Evolutionary conservation across 805 yeast species (phyloP), one percentile per base, ranked within the genome.

Genomic region (Saccharomyces paradoxus): DNA sequence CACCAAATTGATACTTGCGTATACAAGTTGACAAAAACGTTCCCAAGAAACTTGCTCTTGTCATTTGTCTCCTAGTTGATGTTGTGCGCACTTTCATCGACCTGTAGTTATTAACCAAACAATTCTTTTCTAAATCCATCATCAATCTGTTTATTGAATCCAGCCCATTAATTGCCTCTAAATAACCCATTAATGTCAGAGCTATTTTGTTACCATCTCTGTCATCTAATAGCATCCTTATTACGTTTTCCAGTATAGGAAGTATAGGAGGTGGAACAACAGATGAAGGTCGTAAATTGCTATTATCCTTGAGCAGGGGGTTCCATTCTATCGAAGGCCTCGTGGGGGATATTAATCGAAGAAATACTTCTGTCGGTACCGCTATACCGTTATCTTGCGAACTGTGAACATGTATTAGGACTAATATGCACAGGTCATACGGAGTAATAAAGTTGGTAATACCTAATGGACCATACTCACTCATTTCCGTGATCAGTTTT

Each of bases 391-490:
- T 53, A n/a, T 41, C 50, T 13, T 58, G 52, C 24, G 49, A 53
- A 41, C 64, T 56, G 41, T 61, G 57, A 12, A 64, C 51, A 30
- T 61, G 62, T 6, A 67, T 55, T 24, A 66, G 30, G 14, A 64
- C 37, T 24, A 67, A 41, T 4, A 63, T 50, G 1, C 64, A 52
- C 3, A 68, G 54, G 37, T 68, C 71, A 55, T 66, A 60, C 4
- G 71, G 69, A 9, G 65, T 58, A 10, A 66, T 49, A 2, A 55
- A 53, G 28, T 53, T 48, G 5, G 58, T 55, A 17, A 37, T 51
- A 46, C 41, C 50, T 8, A 48, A 29, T 27, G 24, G 44, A 17
- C 44, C 24, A 37, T 37, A 37, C 12, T 37, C 24, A 17, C 44
- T 37, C 44, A 37, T 37, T 37, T 37, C 13, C 13, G 13, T 17